Conservation (phyloP, 768 basidiomycete genomes). For the Rhodotorula kratochvilovae region DNA sequence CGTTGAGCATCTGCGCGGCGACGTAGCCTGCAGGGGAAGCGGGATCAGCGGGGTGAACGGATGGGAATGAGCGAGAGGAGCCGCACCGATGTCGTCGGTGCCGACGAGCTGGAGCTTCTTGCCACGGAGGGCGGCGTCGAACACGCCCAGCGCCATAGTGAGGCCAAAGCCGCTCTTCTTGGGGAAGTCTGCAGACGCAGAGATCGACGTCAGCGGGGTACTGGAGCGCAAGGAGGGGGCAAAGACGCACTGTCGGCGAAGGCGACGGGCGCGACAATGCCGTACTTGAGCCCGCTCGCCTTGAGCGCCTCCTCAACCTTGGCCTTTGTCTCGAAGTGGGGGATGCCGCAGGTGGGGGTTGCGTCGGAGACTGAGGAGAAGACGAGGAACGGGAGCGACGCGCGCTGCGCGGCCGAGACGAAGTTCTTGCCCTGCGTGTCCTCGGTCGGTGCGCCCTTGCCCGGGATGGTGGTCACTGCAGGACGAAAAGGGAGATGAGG, state of each 20-base stretch:
- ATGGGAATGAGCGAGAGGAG: background rate
- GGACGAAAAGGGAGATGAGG: background rate
- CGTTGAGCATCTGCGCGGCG: conserved; percentile 41
- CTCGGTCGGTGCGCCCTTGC: conserved; percentile 34
- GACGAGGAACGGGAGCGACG: conserved; percentile 41
- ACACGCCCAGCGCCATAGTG: conserved; percentile 39
- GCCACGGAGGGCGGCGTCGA: conserved; percentile 30
- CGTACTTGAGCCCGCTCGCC: conserved; percentile 38
- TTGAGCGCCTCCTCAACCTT: conserved; percentile 42
- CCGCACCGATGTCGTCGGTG: conserved; percentile 41
- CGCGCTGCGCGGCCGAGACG: conserved; percentile 41
- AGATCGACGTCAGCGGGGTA: background rate
- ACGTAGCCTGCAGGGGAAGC: conserved; percentile 15
- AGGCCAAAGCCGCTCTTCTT: conserved; percentile 20
- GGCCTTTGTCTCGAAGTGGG: conserved; percentile 45
- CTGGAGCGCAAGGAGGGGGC: background rate
- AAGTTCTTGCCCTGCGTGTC: conserved; percentile 42
- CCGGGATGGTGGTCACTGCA: conserved; percentile 11
- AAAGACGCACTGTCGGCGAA: conserved; percentile 45
- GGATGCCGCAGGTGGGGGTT: conserved; percentile 37
- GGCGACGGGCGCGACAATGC: conserved; percentile 43
- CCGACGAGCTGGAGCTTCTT: conserved; percentile 39
- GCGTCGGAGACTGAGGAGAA: conserved; percentile 42
- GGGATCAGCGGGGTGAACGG: background rate
- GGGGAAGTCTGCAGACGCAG: background rate